Base-by-base conservation (phyloP, 768 basidiomycete genomes). In the Lyophyllum atratum region DNA sequence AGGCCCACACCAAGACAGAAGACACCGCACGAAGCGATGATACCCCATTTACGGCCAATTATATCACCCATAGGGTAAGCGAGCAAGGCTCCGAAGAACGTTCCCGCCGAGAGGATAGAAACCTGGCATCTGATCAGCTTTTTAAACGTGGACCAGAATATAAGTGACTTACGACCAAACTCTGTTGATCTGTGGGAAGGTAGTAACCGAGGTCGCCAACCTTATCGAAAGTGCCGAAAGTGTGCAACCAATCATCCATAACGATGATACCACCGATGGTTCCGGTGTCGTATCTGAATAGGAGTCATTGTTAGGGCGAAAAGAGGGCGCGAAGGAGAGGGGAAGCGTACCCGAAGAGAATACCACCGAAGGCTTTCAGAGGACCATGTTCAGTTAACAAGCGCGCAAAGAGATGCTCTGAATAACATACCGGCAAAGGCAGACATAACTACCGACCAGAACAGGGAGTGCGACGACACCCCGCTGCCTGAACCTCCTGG, bases 71-170 rank as follows among this genome's bases (percentile, higher is more conserved):
- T 62, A 34, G 75, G 75, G 33, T 70, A 78, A 49, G 69, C 74
- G 33, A 77, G 59, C 37, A 92, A 77, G 19, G 85, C 85, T 68
- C 87, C 92, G 60, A 91, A 85, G 79, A 94, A 92, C 26, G 92
- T 94, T 59, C 93, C 93, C n/a, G 88, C 90, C 8, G 91, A 93
- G 33, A 93, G 84, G 65, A 92, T 89, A 49, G 85, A 85, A 46
- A 78, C 64, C 64, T 65, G 28, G 28, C 24, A 40, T 11, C 28
- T n/a, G 12, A 7, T 51, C n/a, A n/a, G n/a, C 28, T 17, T 9
- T 11, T 15, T 12, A 11, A 37, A 3, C 22, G n/a, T n/a, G 24
- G 6, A 15, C 19, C 2, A 8, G 14, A 45, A 14, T 8, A 12
- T 17, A 21, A 31, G 11, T 46, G 21, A 49, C 61, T 54, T 57